Evolutionary conservation across 108 stramenopile genomes (phyloP).

Genomic region (Parietichytrium sp.): DNA sequence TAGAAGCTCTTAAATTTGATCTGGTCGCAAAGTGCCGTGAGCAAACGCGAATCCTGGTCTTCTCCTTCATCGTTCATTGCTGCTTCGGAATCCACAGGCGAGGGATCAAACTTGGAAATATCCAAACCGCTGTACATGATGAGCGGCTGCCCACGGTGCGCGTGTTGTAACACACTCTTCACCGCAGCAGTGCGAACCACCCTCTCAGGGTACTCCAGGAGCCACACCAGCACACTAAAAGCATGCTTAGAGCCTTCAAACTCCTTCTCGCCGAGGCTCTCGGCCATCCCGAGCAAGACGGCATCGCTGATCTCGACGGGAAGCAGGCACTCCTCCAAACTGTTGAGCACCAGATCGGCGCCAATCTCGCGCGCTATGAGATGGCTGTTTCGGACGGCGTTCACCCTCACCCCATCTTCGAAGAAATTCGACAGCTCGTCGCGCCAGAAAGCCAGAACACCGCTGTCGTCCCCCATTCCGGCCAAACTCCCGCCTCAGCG

Average conservation of each 20-base stretch:
- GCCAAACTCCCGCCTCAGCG: no score
- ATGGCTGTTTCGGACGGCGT: neutral
- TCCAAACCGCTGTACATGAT: neutral
- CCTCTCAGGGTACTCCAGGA: neutral
- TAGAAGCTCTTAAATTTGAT: slow-evolving; percentile 25
- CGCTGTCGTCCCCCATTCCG: no score
- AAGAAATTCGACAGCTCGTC: neutral
- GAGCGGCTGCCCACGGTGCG: slow-evolving; percentile 13
- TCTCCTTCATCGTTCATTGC: neutral
- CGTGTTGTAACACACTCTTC: neutral
- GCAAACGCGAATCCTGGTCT: neutral
- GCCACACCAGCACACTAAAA: neutral
- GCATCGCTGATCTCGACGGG: neutral
- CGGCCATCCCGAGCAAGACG: neutral
- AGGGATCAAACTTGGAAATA: neutral
- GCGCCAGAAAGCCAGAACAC: no score
- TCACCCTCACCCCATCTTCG: neutral
- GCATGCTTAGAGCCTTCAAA: neutral
- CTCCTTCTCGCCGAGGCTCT: neutral
- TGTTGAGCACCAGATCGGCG: neutral
- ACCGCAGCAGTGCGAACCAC: neutral
- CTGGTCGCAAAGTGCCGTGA: neutral
- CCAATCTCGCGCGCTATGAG: slow-evolving; percentile 14
- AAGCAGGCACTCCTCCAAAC: neutral
- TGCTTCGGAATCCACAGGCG: neutral